Conservation (phyloP, 257 asterid genomes). For the Parsonsia alboflavescens region DNA sequence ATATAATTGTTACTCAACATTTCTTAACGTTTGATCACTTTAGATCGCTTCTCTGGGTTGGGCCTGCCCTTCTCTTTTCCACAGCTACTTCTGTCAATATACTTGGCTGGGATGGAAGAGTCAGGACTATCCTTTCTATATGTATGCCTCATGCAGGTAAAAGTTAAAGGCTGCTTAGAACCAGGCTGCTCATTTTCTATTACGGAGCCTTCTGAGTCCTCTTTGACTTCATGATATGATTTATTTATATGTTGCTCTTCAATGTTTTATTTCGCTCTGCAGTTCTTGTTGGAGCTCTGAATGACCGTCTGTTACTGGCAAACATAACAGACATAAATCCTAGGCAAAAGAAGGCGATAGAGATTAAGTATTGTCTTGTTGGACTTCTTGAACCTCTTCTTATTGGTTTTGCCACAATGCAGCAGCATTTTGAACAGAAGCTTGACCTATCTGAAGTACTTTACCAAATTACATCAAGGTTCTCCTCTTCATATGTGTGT, state of each 20-base stretch:
- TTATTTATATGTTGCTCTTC: constrained; percentile 20
- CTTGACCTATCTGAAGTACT: constrained; percentile 92
- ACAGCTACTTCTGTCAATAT: constrained; percentile 78
- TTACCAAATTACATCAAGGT: constrained; percentile 99
- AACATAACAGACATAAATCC: constrained; percentile 86
- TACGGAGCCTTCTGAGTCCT: constrained; percentile 8
- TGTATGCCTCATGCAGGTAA: constrained; percentile 95
- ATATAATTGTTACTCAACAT: constrained; percentile 1
- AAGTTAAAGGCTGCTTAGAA: constrained; percentile 20
- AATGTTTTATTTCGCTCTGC: constrained; percentile 28
- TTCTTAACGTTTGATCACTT: constrained; percentile 71
- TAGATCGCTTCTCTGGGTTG: constrained; percentile 98
- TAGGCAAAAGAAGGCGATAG: constrained; percentile 89
- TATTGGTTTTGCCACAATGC: constrained; percentile 94
- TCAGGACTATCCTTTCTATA: constrained; percentile 85
- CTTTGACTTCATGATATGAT: constrained; percentile 2
- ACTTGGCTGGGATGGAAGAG: constrained; percentile 99
- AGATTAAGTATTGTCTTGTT: constrained; percentile 82
- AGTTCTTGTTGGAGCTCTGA: constrained; percentile 93
- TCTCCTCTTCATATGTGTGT: constrained; percentile 12
- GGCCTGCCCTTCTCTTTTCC: constrained; percentile 97
- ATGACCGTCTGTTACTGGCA: constrained; percentile 85
- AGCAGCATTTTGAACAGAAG: constrained; percentile 97
- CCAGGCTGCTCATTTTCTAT: neutral
- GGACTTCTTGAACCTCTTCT: constrained; percentile 99